Base-by-base conservation (phyloP, 768 basidiomycete genomes). In the Neoboletus magnificus region DNA sequence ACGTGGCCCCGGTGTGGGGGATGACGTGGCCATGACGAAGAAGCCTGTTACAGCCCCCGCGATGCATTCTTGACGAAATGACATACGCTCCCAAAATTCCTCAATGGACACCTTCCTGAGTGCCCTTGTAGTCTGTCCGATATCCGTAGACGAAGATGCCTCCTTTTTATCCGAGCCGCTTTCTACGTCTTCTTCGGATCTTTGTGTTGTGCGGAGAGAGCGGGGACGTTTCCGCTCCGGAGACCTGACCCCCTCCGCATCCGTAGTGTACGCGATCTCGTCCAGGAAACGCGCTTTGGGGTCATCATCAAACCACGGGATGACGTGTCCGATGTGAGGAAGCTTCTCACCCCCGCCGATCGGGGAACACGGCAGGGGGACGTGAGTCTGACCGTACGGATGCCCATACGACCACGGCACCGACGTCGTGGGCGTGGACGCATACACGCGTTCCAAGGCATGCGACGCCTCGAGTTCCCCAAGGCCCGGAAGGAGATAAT, bases 81-180 rank as follows among this genome's bases (percentile, higher is more conserved):
- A 92, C 89, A 99, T 94, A 16, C 93, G 82, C 72, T 97, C 94
- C 95, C 96, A 99, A 71, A 95, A 99, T 66, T 97, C 95, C 39
- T 87, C 87, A 37, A 81, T 63, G 0, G 75, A 72, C 47, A 91
- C 86, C 58, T 75, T 80, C 16, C 68, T 74, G 50, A 91, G 75
- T 63, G 86, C 83, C 45, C 82, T 84, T 50, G 74, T 65, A 30
- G 77, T 69, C 37, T 67, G 71, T 42, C 77, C 78, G n/a, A 71
- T 70, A 60, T 62, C 65, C 29, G 48, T 36, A 2, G 56, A 53
- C 47, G 56, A 40, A 43, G 55, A 52, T 52, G 68, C 56, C 50
- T 70, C 67, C 59, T 66, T 61, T 22, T 63, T 60, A 20, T 71
- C 65, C 61, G 70, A 55, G 4, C 65, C 66, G 60, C 62, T 55